Percentiles rank a stretch among this genome's conserved stretches.
Evolutionary conservation across 1,139 yeast genomes (phyloP).

Genomic region (Kurtzmaniella quercitrusa): DNA sequence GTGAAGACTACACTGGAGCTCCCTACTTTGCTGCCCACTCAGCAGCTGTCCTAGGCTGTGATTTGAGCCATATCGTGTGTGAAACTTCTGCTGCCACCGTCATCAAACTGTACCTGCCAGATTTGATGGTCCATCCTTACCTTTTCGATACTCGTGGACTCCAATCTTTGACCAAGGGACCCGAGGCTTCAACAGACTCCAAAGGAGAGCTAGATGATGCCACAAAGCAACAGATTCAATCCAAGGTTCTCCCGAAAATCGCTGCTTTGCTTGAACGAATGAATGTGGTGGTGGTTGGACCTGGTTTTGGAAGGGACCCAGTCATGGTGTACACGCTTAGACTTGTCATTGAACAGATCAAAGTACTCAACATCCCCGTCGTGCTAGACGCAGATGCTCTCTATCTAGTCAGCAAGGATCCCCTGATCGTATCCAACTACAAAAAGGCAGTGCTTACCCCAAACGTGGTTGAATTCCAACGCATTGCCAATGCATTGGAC

Average conservation of each 20-base stretch:
- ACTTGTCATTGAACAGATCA: slow-evolving; percentile 54
- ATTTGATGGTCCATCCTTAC: slow-evolving; percentile 94
- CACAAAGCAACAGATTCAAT: slow-evolving; percentile 26
- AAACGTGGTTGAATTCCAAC: slow-evolving; percentile 76
- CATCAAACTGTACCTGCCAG: slow-evolving; percentile 86
- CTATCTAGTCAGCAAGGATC: slow-evolving; percentile 53
- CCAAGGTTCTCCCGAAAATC: slow-evolving; percentile 52
- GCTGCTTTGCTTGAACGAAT: slow-evolving; percentile 53
- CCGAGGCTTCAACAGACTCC: neutral
- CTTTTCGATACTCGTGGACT: slow-evolving; percentile 31
- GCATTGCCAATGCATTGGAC: slow-evolving; percentile 50
- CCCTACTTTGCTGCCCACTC: slow-evolving; percentile 89
- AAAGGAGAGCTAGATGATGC: slow-evolving; percentile 5
- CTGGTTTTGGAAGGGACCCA: slow-evolving; percentile 86
- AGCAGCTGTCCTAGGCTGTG: slow-evolving; percentile 81
- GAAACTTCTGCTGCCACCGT: slow-evolving; percentile 73
- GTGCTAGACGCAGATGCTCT: slow-evolving; percentile 90
- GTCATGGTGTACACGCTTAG: slow-evolving; percentile 60
- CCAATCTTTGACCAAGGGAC: slow-evolving; percentile 6
- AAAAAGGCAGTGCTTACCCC: slow-evolving; percentile 74
- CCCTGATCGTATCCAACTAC: slow-evolving; percentile 48
- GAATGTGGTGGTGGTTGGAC: slow-evolving; percentile 85
- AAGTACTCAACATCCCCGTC: slow-evolving; percentile 47
- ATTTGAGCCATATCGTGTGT: slow-evolving; percentile 83
- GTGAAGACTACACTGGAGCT: slow-evolving; percentile 95